Evolutionary conservation across 306 rosid genomes (phyloP).

Genomic region (Quercus rubra): DNA sequence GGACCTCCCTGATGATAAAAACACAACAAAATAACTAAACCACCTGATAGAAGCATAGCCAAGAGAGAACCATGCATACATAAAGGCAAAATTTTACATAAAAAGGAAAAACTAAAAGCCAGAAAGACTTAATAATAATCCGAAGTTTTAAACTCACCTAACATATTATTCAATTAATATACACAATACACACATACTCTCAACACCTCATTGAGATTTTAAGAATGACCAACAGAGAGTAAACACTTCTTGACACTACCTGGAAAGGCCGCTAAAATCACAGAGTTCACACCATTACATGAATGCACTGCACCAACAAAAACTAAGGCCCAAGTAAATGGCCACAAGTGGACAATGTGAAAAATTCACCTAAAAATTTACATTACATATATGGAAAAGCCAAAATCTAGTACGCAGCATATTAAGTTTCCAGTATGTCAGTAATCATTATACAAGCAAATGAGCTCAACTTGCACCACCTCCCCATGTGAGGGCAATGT

Average conservation of each 20-base stretch:
- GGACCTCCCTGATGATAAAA: conserved; percentile 65
- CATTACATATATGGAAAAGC: no score
- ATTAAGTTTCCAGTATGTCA: no score
- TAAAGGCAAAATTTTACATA: background rate
- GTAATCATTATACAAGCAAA: no score
- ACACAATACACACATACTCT: background rate
- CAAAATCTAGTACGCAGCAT: no score
- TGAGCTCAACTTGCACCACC: no score
- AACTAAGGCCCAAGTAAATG: no score
- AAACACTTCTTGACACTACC: background rate
- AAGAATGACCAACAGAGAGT: background rate
- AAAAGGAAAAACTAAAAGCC: background rate
- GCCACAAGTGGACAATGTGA: no score
- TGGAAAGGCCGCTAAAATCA: background rate
- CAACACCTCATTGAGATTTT: background rate
- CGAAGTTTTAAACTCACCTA: background rate
- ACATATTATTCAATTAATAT: background rate
- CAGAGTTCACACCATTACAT: no score
- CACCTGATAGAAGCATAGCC: background rate
- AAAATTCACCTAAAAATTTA: no score
- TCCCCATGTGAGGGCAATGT: no score
- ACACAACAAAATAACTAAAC: conserved; percentile 3
- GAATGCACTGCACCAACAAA: no score
- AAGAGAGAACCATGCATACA: background rate
- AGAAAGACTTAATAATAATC: background rate